Conservation (phyloP, 192 early-diverging fungal species). For the Coemansia erecta region DNA sequence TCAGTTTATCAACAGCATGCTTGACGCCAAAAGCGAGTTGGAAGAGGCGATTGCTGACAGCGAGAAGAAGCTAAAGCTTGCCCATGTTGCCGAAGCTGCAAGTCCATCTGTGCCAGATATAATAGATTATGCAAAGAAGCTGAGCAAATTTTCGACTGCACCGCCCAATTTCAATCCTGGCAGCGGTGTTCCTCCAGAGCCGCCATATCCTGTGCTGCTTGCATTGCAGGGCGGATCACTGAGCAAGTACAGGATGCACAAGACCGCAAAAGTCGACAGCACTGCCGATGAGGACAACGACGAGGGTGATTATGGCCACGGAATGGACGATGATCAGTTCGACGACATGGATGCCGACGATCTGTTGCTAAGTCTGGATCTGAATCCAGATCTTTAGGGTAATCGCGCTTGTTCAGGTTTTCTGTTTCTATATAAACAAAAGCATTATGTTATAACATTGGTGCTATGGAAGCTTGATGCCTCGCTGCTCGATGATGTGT, state of each 20-base stretch:
- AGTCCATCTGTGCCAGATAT: slow-evolving; percentile 31
- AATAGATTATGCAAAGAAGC: slow-evolving; percentile 52
- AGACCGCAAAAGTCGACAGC: slow-evolving; percentile 6
- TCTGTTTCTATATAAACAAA: too few relatives aligned
- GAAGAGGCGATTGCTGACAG: slow-evolving; percentile 25
- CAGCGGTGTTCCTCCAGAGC: slow-evolving; percentile 32
- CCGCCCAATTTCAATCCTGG: slow-evolving; percentile 54
- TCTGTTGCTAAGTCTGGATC: slow-evolving; percentile 47
- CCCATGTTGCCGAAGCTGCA: slow-evolving; percentile 9
- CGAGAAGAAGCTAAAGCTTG: slow-evolving; percentile 15
- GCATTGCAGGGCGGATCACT: slow-evolving; percentile 48
- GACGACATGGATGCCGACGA: slow-evolving; percentile 48
- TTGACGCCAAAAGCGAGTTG: slow-evolving; percentile 36
- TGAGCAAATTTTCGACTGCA: slow-evolving; percentile 51
- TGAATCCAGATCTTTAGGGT: slow-evolving; percentile 52
- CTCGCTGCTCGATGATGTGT: slow-evolving; percentile 44
- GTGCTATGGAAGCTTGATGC: slow-evolving; percentile 25
- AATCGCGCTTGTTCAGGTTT: background rate
- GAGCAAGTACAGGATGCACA: slow-evolving; percentile 43
- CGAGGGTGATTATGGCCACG: slow-evolving; percentile 25
- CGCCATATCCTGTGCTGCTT: slow-evolving; percentile 51
- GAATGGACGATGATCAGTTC: slow-evolving; percentile 34
- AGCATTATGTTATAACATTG: too few relatives aligned
- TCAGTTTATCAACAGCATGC: slow-evolving; percentile 34
- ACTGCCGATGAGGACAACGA: slow-evolving; percentile 23